Percentiles rank a stretch among this genome's conserved stretches.
Evolutionary conservation across 2,329 filamentous ascomycete genomes (phyloP).

Genomic region (Cercospora citrullina): DNA sequence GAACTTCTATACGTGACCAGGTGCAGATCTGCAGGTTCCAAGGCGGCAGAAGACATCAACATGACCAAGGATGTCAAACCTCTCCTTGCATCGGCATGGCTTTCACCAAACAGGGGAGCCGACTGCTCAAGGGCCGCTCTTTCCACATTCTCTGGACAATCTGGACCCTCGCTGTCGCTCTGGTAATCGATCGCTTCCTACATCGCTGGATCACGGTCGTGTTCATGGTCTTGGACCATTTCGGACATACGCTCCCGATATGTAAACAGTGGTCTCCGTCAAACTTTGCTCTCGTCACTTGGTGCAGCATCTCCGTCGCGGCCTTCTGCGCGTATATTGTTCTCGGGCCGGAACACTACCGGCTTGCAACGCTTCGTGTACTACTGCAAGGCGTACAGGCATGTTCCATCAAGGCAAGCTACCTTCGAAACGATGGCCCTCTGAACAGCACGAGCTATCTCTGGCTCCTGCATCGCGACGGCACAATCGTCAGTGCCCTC

Average conservation of each 20-base stretch:
- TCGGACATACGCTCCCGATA: not conserved
- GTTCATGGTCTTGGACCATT: not conserved
- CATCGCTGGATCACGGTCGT: not conserved
- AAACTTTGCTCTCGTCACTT: not conserved
- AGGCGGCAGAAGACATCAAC: not conserved
- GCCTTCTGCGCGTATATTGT: not conserved
- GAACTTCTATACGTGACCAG: not conserved
- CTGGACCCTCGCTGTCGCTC: not conserved
- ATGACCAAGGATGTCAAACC: not conserved
- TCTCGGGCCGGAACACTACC: not conserved
- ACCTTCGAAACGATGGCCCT: not conserved
- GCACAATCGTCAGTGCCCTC: not conserved
- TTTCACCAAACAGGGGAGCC: not conserved
- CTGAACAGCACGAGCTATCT: not conserved
- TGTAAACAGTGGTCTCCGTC: not conserved
- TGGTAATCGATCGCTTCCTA: not conserved
- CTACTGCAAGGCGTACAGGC: not conserved
- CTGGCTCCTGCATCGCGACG: not conserved
- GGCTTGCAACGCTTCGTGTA: not conserved
- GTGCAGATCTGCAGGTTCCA: no score
- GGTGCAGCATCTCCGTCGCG: not conserved
- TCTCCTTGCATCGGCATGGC: not conserved
- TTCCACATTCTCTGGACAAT: not conserved
- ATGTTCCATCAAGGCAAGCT: not conserved
- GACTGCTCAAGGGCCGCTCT: not conserved